Conservation (phyloP, 2,329 filamentous ascomycete genomes). For the Talaromyces marneffei region DNA sequence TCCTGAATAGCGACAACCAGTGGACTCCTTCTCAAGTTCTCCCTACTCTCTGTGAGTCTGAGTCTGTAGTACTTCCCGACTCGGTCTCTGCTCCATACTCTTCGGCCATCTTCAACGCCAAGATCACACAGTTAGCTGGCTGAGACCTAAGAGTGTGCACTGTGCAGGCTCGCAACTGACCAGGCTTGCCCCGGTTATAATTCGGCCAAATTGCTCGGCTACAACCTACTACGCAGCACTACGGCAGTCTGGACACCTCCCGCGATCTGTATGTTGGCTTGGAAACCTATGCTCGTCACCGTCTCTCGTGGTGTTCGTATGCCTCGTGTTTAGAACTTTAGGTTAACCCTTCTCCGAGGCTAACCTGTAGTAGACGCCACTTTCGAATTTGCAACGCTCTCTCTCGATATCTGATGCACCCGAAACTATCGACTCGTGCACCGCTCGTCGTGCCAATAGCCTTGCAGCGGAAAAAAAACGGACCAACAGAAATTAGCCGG, state of each 20-base stretch:
- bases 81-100: not conserved
- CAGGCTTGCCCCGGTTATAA: not conserved
- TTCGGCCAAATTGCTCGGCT: not conserved
- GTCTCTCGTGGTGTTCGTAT: not conserved
- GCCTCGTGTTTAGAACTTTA: not conserved
- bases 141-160: no score
- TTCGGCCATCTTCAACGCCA: not conserved
- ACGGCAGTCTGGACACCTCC: no score
- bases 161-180: no score
- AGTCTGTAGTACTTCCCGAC: not conserved
- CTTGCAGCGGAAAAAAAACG: conserved; percentile 7
- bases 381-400: not conserved
- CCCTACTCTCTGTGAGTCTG: no score
- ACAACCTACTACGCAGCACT: no score
- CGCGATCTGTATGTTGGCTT: not conserved
- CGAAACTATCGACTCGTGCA: not conserved
- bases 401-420: not conserved
- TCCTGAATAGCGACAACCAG: not conserved
- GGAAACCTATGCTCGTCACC: not conserved
- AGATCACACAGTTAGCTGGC: not conserved
- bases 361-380: not conserved
- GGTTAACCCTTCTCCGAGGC: not conserved
- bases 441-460: not conserved
- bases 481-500: not conserved
- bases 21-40: not conserved